These are phyloP conservation scores for Solanum pennellii DNA, from an alignment of 257 asterid species.

Conservation along the genomic window DNA sequence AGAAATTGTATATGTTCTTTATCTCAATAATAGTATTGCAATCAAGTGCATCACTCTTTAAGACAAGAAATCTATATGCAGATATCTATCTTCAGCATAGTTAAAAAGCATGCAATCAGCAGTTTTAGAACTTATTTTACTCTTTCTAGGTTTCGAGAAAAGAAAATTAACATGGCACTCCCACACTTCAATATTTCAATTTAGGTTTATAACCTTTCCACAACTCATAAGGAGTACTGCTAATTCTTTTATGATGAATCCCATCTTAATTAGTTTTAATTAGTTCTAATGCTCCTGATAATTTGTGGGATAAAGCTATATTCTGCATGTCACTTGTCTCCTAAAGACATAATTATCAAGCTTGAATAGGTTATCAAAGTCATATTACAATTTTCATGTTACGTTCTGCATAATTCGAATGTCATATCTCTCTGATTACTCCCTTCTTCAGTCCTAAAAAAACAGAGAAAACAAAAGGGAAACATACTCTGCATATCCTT, in stretches of 20 bases:
- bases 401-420: not conserved
- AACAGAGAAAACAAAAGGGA: not conserved
- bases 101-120: not conserved
- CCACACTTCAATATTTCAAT: not conserved
- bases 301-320: not conserved
- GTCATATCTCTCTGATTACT: not conserved
- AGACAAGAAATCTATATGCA: not conserved
- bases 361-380: not conserved
- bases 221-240: not conserved
- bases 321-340: not conserved
- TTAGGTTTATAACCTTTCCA: not conserved
- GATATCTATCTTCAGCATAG: not conserved
- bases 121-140: not conserved
- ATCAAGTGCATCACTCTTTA: not conserved
- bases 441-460: not conserved
- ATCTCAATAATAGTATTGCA: not conserved
- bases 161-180: not conserved
- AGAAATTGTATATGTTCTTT: not conserved
- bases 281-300: not conserved
- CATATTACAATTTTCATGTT: not conserved
- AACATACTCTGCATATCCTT: slow-evolving; percentile 27
- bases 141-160: not conserved
- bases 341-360: not conserved
- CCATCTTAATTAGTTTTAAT: not conserved
- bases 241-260: not conserved